These are phyloP conservation scores for Ustilago hordei DNA, from an alignment of 1,284 basidiomycete genomes.

Conservation along the genomic window DNA sequence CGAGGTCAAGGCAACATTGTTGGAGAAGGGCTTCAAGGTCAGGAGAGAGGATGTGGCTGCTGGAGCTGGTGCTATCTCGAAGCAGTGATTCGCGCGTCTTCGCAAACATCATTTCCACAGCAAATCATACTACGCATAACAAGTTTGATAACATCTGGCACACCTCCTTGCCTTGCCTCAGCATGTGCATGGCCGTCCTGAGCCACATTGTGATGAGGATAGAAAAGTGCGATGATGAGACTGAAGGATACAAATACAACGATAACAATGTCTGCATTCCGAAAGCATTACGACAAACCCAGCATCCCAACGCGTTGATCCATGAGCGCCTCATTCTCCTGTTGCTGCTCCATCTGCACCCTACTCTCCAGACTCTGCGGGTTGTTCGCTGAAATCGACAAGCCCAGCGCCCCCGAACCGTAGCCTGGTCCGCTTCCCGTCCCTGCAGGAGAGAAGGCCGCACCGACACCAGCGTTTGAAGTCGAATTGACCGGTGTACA, in stretches of 20 bases:
- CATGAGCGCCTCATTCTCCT: constrained; percentile 47
- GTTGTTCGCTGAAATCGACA: constrained; percentile 44
- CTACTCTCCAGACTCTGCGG: constrained; percentile 25
- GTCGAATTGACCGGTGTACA: constrained; percentile 32
- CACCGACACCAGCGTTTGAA: constrained; percentile 6
- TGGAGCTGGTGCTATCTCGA: constrained; percentile 52
- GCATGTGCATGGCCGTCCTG: neutral
- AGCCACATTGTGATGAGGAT: neutral
- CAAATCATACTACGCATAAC: neutral
- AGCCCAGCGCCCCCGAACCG: constrained; percentile 50
- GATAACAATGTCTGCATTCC: neutral
- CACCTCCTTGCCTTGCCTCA: neutral
- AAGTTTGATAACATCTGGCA: neutral
- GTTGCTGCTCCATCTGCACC: constrained; percentile 31
- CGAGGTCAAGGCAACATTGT: constrained; percentile 70
- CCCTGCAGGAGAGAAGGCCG: constrained; percentile 37
- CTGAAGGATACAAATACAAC: constrained; percentile 19
- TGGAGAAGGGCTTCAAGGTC: constrained; percentile 54
- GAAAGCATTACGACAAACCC: constrained; percentile 25
- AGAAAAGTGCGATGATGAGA: neutral
- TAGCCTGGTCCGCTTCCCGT: constrained; percentile 52
- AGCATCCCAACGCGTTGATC: constrained; percentile 46
- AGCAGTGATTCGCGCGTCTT: constrained; percentile 17
- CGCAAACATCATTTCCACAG: neutral
- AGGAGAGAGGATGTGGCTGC: constrained; percentile 50